Evolutionary conservation across 2,329 filamentous ascomycete genomes (phyloP).

Genomic region (Microcyclosporella mali): DNA sequence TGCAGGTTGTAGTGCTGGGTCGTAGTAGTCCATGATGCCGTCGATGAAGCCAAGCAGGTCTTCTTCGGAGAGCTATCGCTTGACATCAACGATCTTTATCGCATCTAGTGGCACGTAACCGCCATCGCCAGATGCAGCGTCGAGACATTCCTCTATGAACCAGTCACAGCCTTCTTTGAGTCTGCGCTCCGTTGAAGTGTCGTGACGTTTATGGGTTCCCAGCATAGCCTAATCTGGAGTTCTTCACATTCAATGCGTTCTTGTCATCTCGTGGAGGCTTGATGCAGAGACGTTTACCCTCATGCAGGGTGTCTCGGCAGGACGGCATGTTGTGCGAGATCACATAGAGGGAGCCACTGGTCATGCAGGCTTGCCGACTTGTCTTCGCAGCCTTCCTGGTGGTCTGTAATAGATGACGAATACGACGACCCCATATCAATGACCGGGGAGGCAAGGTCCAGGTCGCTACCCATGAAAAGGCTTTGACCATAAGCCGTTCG

Average conservation of each 20-base stretch:
- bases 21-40: slow-evolving; percentile 31
- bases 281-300: slow-evolving; percentile 2
- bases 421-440: slow-evolving; percentile 7
- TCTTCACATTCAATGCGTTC: slow-evolving; percentile 4
- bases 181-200: slow-evolving; percentile 25
- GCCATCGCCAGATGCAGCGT: neutral
- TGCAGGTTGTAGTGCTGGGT: slow-evolving; percentile 29
- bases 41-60: slow-evolving; percentile 32
- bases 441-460: slow-evolving; percentile 4
- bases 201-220: slow-evolving; percentile 34
- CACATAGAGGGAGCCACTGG: slow-evolving; percentile 17
- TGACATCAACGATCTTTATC: slow-evolving; percentile 14
- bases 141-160: neutral
- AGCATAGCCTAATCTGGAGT: slow-evolving; percentile 32
- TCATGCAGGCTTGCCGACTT: slow-evolving; percentile 9
- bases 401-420: neutral
- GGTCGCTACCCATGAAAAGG: neutral
- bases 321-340: slow-evolving; percentile 2
- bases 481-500: neutral
- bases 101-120: slow-evolving; percentile 19
- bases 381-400: slow-evolving; percentile 3
- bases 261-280: neutral
- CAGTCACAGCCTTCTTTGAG: slow-evolving; percentile 1
- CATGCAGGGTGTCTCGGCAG: neutral
- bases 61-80: slow-evolving; percentile 32